A percentile compares a stretch with the other conserved stretches of the same genome.
These are phyloP conservation scores for Citrus australasica DNA, from an alignment of 345 rosid genomes.

Conservation along the genomic window DNA sequence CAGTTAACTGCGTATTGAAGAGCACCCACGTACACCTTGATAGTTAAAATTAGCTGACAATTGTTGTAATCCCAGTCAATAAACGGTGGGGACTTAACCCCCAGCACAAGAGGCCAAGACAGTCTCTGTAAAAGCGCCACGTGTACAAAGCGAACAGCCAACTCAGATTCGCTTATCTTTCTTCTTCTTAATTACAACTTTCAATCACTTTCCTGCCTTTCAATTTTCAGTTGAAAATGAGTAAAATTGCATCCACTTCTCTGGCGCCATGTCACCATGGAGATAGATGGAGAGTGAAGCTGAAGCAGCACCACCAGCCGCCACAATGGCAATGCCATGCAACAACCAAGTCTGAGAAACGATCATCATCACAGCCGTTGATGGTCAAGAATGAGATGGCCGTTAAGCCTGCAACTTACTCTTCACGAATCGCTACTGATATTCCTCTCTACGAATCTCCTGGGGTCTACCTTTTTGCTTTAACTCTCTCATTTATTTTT, in stretches of 20 bases:
- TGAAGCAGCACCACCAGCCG: conserved; percentile 17
- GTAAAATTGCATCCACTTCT: conserved; percentile 32
- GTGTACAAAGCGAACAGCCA: not conserved
- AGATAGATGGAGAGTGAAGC: conserved; percentile 16
- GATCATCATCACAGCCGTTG: conserved; percentile 5
- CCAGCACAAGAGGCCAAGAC: not conserved
- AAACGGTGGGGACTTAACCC: not conserved
- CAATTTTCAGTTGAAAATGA: conserved; percentile 9
- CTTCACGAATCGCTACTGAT: conserved; percentile 70
- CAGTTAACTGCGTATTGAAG: too few relatives aligned
- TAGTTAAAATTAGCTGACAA: too few relatives aligned
- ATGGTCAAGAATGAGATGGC: conserved; percentile 30
- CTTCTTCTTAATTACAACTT: not conserved
- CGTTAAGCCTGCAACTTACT: conserved; percentile 49
- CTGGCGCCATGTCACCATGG: conserved; percentile 28
- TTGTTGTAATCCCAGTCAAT: too few relatives aligned
- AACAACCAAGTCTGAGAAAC: not conserved
- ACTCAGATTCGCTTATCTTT: conserved; percentile 8
- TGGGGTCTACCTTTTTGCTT: conserved; percentile 43
- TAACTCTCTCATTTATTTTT: not conserved
- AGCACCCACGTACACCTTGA: too few relatives aligned
- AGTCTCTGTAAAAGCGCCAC: not conserved
- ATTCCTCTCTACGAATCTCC: conserved; percentile 78
- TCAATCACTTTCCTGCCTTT: not conserved
- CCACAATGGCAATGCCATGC: conserved; percentile 30